Conservation (phyloP, 2,329 filamentous ascomycete genomes). For the Fusarium agapanthi region DNA sequence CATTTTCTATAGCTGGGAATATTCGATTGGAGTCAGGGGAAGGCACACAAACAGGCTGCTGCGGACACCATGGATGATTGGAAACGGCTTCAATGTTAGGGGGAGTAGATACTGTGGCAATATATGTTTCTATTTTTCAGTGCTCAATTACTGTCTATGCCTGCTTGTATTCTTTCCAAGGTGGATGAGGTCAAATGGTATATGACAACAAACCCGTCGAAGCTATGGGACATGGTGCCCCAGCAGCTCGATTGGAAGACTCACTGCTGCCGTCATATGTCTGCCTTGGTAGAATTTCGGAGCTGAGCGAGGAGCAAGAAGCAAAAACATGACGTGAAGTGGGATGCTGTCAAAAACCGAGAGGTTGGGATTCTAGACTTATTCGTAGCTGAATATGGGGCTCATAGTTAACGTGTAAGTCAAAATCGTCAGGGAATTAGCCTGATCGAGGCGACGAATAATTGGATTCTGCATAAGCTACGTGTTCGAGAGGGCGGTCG, state of each 20-base stretch:
- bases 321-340: conserved; percentile 13
- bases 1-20: conserved; percentile 13
- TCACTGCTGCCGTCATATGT: conserved; percentile 24
- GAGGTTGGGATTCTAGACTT: conserved; percentile 12
- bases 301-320: conserved; percentile 4
- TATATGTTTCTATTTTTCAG: neutral
- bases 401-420: conserved; percentile 8
- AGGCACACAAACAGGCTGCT: conserved; percentile 12
- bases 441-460: neutral
- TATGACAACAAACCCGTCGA: neutral
- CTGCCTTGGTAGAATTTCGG: neutral
- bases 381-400: conserved; percentile 9
- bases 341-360: conserved; percentile 3
- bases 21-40: neutral
- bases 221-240: neutral
- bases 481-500: conserved; percentile 33
- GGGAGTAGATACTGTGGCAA: neutral
- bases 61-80: conserved; percentile 17
- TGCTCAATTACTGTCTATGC: neutral
- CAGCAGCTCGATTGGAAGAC: neutral
- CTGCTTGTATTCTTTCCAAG: neutral
- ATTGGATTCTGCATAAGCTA: conserved; percentile 27
- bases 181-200: neutral
- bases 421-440: neutral
- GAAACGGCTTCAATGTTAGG: neutral